These are phyloP conservation scores for Candida gigantensis DNA, from an alignment of 1,139 yeast species.

Conservation along the genomic window DNA sequence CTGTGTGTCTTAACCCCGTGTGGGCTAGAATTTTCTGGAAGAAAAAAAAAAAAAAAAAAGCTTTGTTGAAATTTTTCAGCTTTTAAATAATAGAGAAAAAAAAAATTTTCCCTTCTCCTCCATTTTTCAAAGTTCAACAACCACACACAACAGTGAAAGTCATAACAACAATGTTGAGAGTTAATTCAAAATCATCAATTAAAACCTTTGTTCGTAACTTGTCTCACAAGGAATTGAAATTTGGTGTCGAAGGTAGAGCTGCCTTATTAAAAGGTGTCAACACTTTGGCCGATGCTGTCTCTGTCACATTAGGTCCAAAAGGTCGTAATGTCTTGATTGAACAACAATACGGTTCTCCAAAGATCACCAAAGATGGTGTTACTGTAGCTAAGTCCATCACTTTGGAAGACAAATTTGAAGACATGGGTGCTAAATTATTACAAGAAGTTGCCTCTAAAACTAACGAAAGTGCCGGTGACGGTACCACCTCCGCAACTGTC, in stretches of 20 bases:
- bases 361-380: slow-evolving; percentile 99
- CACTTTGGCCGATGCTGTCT: slow-evolving; percentile 94
- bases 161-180: slow-evolving; percentile 51
- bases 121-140: slow-evolving; percentile 1
- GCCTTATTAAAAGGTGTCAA: slow-evolving; percentile 95
- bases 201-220: slow-evolving; percentile 55
- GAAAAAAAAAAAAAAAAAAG: not conserved
- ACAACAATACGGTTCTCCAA: slow-evolving; percentile 96
- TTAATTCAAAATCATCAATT: slow-evolving; percentile 46
- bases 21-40: slow-evolving; percentile 5
- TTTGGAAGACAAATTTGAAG: slow-evolving; percentile 91
- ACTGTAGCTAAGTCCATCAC: slow-evolving; percentile 92
- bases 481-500: slow-evolving; percentile 98
- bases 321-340: slow-evolving; percentile 98
- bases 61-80: slow-evolving; percentile 4
- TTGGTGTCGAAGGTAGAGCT: slow-evolving; percentile 99
- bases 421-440: slow-evolving; percentile 91
- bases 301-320: slow-evolving; percentile 96
- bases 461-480: slow-evolving; percentile 98
- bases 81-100: not conserved
- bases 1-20: not conserved
- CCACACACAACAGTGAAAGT: not conserved
- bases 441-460: slow-evolving; percentile 99
- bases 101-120: slow-evolving; percentile 1
- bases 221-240: slow-evolving; percentile 93